Conservation (phyloP, 495 filamentous ascomycete species). For the Hyaloscypha variabilis region DNA sequence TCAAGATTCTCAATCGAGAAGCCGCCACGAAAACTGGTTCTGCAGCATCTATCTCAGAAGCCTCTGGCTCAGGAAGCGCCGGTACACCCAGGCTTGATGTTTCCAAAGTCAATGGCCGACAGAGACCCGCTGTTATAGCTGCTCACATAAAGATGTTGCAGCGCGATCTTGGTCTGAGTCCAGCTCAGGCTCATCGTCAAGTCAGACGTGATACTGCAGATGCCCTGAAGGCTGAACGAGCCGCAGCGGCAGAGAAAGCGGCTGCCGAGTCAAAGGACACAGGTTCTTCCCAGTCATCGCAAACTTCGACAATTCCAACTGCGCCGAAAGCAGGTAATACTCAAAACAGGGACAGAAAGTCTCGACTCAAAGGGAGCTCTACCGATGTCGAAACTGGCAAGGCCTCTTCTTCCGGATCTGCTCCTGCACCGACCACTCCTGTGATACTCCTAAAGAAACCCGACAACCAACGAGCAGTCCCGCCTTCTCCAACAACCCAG, state of each 20-base stretch:
- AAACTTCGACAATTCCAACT: constrained; percentile 34
- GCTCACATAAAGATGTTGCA: constrained; percentile 86
- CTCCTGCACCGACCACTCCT: constrained; percentile 21
- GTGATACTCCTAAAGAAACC: constrained; percentile 33
- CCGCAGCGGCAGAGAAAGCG: constrained; percentile 27
- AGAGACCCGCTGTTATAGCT: constrained; percentile 67
- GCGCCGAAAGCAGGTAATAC: constrained; percentile 26
- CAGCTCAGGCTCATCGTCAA: constrained; percentile 57
- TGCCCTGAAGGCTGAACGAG: constrained; percentile 37
- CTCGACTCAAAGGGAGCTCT: constrained; percentile 20
- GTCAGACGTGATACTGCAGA: constrained; percentile 55
- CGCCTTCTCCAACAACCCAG: constrained; percentile 29
- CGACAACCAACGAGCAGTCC: constrained; percentile 32
- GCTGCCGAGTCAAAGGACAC: constrained; percentile 44
- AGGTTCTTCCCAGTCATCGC: constrained; percentile 28
- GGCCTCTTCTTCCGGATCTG: constrained; percentile 27
- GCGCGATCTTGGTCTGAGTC: constrained; percentile 83
- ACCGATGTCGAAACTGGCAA: constrained; percentile 13
- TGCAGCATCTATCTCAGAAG: constrained; percentile 38
- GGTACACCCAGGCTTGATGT: constrained; percentile 28
- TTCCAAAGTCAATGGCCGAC: constrained; percentile 46
- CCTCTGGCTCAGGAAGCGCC: constrained; percentile 12
- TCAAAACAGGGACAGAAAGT: constrained; percentile 19
- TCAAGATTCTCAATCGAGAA: constrained; percentile 79
- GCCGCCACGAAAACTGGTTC: constrained; percentile 52